Evolutionary conservation across 1,284 basidiomycete species (phyloP), one percentile per base, ranked within the genome.

Genomic region (Pseudozyma sp.): DNA sequence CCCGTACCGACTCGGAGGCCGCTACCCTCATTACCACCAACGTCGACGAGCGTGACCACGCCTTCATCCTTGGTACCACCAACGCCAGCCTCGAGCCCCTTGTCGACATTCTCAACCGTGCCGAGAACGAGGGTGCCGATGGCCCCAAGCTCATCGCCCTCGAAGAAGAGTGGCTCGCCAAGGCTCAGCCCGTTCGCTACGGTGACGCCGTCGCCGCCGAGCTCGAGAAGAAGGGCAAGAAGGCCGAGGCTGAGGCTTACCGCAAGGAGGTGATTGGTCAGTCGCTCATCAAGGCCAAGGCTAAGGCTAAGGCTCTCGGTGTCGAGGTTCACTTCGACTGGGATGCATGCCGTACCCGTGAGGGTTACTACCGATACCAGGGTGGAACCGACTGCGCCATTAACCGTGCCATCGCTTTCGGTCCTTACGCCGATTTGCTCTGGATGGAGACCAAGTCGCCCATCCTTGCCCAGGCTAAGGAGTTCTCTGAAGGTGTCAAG

Each of bases 1-100:
- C 91, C 9, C 89, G 91, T 65, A 92, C 91, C 54, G 91, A 92
- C 85, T 91, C 91, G 11, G 91, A 98, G 86, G 95, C 96, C 9
- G 96, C 96, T 4, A 98, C 95, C 1, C 90, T 99, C 77, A 93
- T 99, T 88, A 93, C 95, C 55, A 92, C 93, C 81, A 98, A 98
- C 87, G 94, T 99, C 72, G 97, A 99, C 86, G 91, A 92, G 80
- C 92, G 96, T 43, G 96, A 99, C 87, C 96, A 99, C 83, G 87
- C 94, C 36, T 99, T 97, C 89, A 95, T 99, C 85, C 90, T 98
- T 39, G 96, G 96, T 48, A 90, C 90, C 60, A 96, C 95, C 52
- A 95, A 97, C 86, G 85, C 92, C 11, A 76, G 84, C 43, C 86
- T 89, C 31, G 87, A 87, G 19, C 90, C 94, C 16, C 89, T 98